Conservation (phyloP, 2,329 filamentous ascomycete species). For the Diaporthe eres region DNA sequence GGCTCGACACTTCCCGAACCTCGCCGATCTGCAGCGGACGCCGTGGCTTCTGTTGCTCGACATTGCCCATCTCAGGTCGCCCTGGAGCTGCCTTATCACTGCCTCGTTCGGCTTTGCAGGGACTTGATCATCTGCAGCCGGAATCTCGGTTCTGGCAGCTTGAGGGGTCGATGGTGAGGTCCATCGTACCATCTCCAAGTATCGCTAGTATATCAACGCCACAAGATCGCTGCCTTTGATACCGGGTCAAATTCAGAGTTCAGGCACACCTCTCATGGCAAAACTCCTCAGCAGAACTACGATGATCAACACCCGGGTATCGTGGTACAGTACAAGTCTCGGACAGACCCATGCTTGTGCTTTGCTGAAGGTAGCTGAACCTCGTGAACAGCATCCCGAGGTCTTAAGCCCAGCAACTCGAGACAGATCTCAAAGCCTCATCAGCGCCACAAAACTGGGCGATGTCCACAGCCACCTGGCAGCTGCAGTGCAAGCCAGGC, state of each 20-base stretch:
- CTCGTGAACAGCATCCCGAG: background rate
- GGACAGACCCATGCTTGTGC: background rate
- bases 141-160: too few species aligned
- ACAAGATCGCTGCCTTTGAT: background rate
- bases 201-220: background rate
- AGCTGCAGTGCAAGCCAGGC: conserved; percentile 1
- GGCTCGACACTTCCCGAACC: background rate
- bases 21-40: background rate
- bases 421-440: background rate
- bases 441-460: background rate
- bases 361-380: conserved; percentile 3
- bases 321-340: background rate
- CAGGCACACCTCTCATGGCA: background rate
- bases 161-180: background rate
- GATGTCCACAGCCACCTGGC: background rate
- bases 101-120: too few species aligned
- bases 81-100: background rate
- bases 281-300: background rate
- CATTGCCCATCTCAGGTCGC: background rate
- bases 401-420: background rate
- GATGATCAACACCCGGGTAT: background rate
- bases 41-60: background rate
- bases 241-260: background rate
- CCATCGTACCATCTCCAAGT: background rate
- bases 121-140: too few species aligned